Conservation (phyloP, 257 asterid species). For the Solanum acaule region DNA sequence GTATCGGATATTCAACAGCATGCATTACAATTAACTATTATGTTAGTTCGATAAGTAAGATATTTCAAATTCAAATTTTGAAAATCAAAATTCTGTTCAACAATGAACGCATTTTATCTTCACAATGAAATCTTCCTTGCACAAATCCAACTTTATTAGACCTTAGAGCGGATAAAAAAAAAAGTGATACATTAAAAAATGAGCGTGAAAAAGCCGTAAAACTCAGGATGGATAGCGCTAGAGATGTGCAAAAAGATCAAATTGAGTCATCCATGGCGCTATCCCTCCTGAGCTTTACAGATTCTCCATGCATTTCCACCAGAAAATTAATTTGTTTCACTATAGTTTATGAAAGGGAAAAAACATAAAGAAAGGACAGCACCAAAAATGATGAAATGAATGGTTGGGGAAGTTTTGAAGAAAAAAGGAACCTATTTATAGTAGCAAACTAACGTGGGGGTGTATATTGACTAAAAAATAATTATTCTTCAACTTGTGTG, state of each 20-base stretch:
- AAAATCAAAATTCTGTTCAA: neutral
- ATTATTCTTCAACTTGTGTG: neutral
- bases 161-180: neutral
- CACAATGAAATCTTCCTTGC: neutral
- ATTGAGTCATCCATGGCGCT: constrained; percentile 28
- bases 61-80: neutral
- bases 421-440: constrained; percentile 13
- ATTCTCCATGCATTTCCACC: constrained; percentile 21
- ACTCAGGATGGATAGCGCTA: constrained; percentile 70
- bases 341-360: neutral
- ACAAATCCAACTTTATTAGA: neutral
- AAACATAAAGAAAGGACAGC: neutral
- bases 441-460: constrained; percentile 16
- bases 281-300: constrained; percentile 79
- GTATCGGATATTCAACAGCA: neutral
- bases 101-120: neutral
- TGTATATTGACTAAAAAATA: neutral
- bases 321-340: neutral
- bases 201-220: constrained; percentile 30
- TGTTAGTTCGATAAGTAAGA: neutral
- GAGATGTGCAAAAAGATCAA: neutral
- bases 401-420: neutral
- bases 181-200: neutral
- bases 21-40: neutral
- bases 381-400: neutral